A percentile compares a stretch with the other conserved stretches of the same genome.
phyloP scores from a whole-genome alignment of 1,139 yeast genomes.

The Hanseniaspora gamundiae region DNA sequence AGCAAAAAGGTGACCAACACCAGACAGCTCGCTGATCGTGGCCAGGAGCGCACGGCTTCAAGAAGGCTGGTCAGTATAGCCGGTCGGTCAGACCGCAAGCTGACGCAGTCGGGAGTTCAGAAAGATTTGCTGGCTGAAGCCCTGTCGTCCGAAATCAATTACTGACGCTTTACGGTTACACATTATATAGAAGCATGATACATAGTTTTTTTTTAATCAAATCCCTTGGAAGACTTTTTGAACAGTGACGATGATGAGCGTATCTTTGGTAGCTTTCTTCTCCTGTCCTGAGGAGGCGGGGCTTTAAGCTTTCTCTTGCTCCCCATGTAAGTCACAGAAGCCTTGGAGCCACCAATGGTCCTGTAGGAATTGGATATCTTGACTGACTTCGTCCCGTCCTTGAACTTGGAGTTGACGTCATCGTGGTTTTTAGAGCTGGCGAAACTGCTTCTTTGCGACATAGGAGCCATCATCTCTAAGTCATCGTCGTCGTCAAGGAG shows the following conservation, averaged over 20 bases:
- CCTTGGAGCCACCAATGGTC: constrained; percentile 44
- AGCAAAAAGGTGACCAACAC: neutral
- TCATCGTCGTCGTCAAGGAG: constrained; percentile 30
- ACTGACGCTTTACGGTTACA: too few species aligned
- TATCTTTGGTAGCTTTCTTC: constrained; percentile 2
- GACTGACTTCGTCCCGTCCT: constrained; percentile 40
- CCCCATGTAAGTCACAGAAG: constrained; percentile 46
- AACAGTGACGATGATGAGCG: neutral
- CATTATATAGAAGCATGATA: too few species aligned
- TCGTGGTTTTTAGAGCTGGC: constrained; percentile 29
- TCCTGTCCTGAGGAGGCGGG: constrained; percentile 12
- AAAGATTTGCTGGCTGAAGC: constrained; percentile 11
- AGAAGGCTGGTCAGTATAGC: neutral
- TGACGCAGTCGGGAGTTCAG: constrained; percentile 1
- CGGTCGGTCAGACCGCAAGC: too few species aligned
- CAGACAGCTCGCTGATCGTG: neutral
- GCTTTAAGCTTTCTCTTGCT: constrained; percentile 23
- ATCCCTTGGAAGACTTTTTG: constrained; percentile 2
- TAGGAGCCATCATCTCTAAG: constrained; percentile 3
- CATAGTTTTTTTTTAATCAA: constrained; percentile 6
- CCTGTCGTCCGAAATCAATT: constrained; percentile 8
- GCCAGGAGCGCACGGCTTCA: too few species aligned
- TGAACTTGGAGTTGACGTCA: constrained; percentile 29
- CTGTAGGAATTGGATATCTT: constrained; percentile 44
- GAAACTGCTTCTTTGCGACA: constrained; percentile 30